Evolutionary conservation across 345 rosid genomes (phyloP), one percentile per base, ranked within the genome.

Genomic region (Dipteronia sinensis): DNA sequence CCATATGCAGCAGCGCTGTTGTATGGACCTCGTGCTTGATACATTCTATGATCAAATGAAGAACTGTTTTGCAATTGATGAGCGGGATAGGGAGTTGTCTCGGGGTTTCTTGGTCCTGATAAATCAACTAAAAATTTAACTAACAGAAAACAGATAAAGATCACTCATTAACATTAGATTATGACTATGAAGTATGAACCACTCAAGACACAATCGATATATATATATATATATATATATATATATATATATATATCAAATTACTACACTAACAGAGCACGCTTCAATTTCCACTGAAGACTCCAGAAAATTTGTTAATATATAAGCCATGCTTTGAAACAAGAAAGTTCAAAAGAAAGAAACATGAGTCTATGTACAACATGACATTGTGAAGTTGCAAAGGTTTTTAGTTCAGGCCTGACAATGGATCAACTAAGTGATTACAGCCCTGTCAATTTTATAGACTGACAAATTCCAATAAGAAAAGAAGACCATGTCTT

Each of bases 21-120:
- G 74, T 73, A 84, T 56, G 86, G 87, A 72, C 85, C 78, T 64
- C 62, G 84, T 22, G 81, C 73, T 82, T 77, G 89, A 84, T 84
- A 78, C 78, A 82, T 65, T 23, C 86, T 82, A 59, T 81, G 85
- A 78, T 80, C 65, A 69, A 78, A 82, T 27, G 84, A 63, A 75
- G 77, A 76, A 53, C 59, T 65, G 79, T 76, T 72, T 64, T 82
- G 90, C 86, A 80, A 78, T 71, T 83, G 93, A 87, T 83, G 69
- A 72, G 78, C 74, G 58, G 81, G 84, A 65, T 83, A 71, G 64
- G 83, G 74, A 76, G 71, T 78, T 78, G 77, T 62, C 69, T 72
- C 81, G n/a, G 20, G 63, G 58, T 77, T 86, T 70, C 88, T 42
- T 23, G 83, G 74, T 76, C 86, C 96, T 91, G 87, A 75, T 68